These are phyloP conservation scores for Starmerella scarabaei DNA, from an alignment of 805 yeast genomes.

Conservation along the genomic window DNA sequence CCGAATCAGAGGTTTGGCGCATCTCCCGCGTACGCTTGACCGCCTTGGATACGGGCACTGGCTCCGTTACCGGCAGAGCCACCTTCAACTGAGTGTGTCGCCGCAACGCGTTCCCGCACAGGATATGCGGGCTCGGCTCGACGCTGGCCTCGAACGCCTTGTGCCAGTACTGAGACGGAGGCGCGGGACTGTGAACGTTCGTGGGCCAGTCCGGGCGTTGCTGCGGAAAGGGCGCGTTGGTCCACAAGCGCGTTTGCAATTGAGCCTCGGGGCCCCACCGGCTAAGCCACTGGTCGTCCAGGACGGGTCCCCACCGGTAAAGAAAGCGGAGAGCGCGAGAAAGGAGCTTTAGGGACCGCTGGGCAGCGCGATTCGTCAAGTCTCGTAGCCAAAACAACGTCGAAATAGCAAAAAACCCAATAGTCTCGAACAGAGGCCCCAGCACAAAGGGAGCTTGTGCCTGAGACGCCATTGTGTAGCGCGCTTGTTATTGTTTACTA, in stretches of 20 bases:
- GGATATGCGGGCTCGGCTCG: too few species aligned
- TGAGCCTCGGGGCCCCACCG: constrained; percentile 8
- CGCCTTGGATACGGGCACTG: too few species aligned
- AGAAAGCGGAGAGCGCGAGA: neutral
- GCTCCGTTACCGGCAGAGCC: too few species aligned
- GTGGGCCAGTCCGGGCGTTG: neutral
- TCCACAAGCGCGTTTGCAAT: constrained; percentile 5
- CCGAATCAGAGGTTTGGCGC: too few species aligned
- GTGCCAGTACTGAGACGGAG: neutral
- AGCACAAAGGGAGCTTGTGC: too few species aligned
- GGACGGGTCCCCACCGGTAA: neutral
- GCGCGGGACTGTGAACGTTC: neutral
- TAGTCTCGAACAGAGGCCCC: neutral
- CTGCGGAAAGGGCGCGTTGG: constrained; percentile 1
- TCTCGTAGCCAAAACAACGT: constrained; percentile 1
- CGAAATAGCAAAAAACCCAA: neutral
- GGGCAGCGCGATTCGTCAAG: neutral
- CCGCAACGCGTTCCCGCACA: too few species aligned
- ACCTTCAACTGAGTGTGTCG: too few species aligned
- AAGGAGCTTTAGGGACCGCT: neutral
- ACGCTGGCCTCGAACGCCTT: constrained; percentile 1
- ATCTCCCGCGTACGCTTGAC: too few species aligned
- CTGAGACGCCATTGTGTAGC: neutral
- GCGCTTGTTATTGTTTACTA: neutral
- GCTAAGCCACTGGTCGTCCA: constrained; percentile 2